Evolutionary conservation across 768 basidiomycete species (phyloP).

Genomic region (Ramaria sp.): DNA sequence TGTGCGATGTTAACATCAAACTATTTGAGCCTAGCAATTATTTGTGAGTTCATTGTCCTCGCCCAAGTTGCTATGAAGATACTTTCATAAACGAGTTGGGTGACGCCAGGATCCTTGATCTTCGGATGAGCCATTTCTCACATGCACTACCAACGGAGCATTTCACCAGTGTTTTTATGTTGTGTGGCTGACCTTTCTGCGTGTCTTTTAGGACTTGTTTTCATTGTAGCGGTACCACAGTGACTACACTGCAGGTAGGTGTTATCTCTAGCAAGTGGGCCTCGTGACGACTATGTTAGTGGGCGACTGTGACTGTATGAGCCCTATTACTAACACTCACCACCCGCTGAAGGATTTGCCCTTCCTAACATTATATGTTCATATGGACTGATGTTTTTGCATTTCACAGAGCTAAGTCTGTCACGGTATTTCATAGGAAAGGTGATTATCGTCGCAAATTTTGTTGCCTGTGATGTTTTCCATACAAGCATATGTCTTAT

Average conservation of each 20-base stretch:
- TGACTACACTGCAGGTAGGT: neutral
- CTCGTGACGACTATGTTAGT: neutral
- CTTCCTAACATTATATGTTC: neutral
- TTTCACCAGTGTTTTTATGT: neutral
- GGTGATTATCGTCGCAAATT: neutral
- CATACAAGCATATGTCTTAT: constrained; percentile 10
- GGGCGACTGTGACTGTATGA: neutral
- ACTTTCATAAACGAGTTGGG: constrained; percentile 6
- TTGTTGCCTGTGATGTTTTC: constrained; percentile 3
- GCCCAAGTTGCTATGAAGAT: constrained; percentile 3
- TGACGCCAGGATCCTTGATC: constrained; percentile 6
- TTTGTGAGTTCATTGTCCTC: neutral
- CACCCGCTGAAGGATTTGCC: neutral
- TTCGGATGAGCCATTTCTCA: constrained; percentile 8
- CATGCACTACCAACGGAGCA: constrained; percentile 11
- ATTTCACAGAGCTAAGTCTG: neutral
- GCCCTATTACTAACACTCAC: neutral
- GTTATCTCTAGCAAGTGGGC: neutral
- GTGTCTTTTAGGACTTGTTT: neutral
- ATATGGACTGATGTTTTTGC: neutral
- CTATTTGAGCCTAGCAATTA: too few species aligned
- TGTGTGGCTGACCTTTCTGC: neutral
- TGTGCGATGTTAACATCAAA: too few species aligned
- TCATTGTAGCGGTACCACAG: neutral
- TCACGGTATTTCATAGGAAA: neutral